Evolutionary conservation across 1,284 basidiomycete genomes (phyloP).

Genomic region (Melampsora larici-populina): DNA sequence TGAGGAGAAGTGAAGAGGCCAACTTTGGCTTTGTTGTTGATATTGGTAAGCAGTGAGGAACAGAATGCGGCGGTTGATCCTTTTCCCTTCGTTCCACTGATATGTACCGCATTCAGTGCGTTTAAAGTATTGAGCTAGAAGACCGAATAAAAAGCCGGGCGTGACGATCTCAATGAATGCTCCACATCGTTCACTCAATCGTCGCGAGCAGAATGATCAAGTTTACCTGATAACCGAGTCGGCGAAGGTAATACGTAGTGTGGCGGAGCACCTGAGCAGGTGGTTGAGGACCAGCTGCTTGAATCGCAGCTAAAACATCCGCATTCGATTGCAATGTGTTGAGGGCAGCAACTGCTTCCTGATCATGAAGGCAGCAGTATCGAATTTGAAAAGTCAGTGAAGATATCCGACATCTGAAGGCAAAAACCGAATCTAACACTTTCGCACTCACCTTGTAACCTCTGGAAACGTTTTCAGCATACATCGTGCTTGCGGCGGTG

Average conservation of each 20-base stretch:
- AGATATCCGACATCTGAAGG: too few species aligned
- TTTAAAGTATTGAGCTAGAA: constrained; percentile 77
- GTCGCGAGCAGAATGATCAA: constrained; percentile 57
- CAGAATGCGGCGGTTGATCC: constrained; percentile 91
- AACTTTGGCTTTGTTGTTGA: constrained; percentile 18
- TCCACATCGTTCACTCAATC: background rate
- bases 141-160: background rate
- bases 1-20: constrained; percentile 97
- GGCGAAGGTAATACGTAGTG: constrained; percentile 75
- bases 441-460: background rate
- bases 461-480: background rate
- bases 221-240: constrained; percentile 78
- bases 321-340: constrained; percentile 71
- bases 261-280: constrained; percentile 11
- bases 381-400: background rate
- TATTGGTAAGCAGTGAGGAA: constrained; percentile 49
- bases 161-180: background rate
- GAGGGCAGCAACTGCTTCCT: constrained; percentile 77
- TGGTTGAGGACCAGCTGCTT: constrained; percentile 24
- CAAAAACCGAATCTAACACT: background rate
- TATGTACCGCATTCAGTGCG: constrained; percentile 84
- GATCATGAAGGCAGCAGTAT: background rate
- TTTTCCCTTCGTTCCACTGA: constrained; percentile 98
- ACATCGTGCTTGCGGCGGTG: background rate
- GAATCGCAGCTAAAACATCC: constrained; percentile 32